Base-by-base conservation (phyloP, 768 basidiomycete species). In the Pilatotrama ljubarskyi region DNA sequence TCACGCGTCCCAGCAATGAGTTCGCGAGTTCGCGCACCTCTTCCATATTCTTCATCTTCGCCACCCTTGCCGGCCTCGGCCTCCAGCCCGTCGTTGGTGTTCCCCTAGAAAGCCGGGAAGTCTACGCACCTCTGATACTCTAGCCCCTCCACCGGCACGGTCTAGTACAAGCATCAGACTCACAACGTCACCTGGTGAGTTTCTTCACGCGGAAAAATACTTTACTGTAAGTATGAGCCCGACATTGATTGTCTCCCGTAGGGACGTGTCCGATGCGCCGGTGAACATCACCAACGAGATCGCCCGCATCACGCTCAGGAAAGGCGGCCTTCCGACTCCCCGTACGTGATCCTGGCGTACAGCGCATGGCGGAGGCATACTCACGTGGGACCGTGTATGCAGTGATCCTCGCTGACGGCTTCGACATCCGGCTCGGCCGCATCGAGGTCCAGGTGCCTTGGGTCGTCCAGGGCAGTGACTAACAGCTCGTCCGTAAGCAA, bases 401-500 rank as follows among this genome's bases (percentile, higher is more conserved):
- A 76, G 72, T 71, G 51, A 69, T 72, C 48, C 67, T 80, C 32
- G 76, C 69, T 5, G 32, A 69, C 57, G 72, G 63, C 20, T 79
- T 81, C 67, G 53, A 68, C 48, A 66, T 80, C 29, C 69, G 66
- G 14, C 64, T 44, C 29, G 78, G 78, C n/a, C 60, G 55, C 32
- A 72, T 76, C 7, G 64, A 68, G 11, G 64, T 81, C 42, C 71
- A 56, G 5, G 75, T 80, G 10, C 80, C 80, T 1, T 52, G 64
- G 44, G 73, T 79, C 0, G n/a, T 57, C 18, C 58, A 69, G 7
- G 69, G 72, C 22, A 48, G 29, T 40, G 56, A 73, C 43, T 76
- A 78, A 66, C 71, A 63, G 35, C 68, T 81, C 51, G 76, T 76
- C 47, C 66, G 80, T 82, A 58, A 70, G 80, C 76, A 13, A n/a